Base-by-base conservation (phyloP, 2,329 filamentous ascomycete genomes). In the Xylaria multiplex region DNA sequence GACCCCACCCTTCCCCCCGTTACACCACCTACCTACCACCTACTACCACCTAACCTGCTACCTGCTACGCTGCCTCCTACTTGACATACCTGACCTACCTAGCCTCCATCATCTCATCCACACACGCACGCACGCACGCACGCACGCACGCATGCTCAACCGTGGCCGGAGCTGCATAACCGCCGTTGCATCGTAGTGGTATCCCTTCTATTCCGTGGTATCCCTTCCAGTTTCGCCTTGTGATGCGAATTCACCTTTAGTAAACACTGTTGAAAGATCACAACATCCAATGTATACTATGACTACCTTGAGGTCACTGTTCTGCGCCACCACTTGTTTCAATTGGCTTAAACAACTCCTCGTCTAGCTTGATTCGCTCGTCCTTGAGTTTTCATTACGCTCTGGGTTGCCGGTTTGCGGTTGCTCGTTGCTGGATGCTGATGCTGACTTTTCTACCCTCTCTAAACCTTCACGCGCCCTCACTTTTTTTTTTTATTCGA, bases 141-240 rank as follows among this genome's bases (percentile, higher is more conserved):
- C 19, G 14, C 42, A 45, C 24, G 19, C 50, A 54, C 40, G 37
- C 66, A 66, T 63, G 56, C 37, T 48, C 64, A 67, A 64, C 67
- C 48, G 54, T 62, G 50, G 57, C 48, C 64, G 53, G 60, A 67
- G 67, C 61, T 69, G 67, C 67, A 69, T 69, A 65, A 59, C 67
- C 67, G 67, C 62, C 65, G 61, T 45, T 59, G 64, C 67, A 62
- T 60, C 60, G 64, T 64, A 66, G 67, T 61, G 22, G 35, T 46
- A 43, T 64, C 37, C 40, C 63, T 48, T 46, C 52, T 35, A 30
- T 22, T 50, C 43, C 27, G 64, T 61, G 22, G 35, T 46, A 43
- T 64, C 37, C 40, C 63, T 48, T 46, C 52, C 43, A 30, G 48
- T 22, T 40, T 56, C 50, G 60, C 46, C 62, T 52, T 58, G 65